These are phyloP conservation scores for Catharanthus roseus DNA, from an alignment of 257 asterid genomes.

Conservation along the genomic window DNA sequence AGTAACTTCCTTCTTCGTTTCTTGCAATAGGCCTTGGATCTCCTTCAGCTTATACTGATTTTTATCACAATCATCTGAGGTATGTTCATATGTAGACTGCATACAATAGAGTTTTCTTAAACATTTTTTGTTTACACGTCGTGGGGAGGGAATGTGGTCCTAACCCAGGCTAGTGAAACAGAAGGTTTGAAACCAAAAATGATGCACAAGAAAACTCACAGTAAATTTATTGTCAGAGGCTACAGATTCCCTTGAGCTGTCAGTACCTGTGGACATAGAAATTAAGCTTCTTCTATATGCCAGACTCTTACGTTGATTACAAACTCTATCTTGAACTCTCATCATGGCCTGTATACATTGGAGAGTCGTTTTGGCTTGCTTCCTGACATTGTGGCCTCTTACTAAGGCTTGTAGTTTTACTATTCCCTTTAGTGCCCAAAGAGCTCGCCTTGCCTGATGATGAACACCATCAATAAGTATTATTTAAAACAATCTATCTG, in stretches of 20 bases:
- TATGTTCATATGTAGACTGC: slow-evolving; percentile 34
- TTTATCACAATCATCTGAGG: slow-evolving; percentile 19
- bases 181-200: not conserved
- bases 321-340: slow-evolving; percentile 64
- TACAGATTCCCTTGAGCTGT: slow-evolving; percentile 11
- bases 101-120: slow-evolving; percentile 1
- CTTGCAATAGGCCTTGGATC: slow-evolving; percentile 31
- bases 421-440: slow-evolving; percentile 63
- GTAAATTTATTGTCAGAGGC: slow-evolving; percentile 17
- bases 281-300: slow-evolving; percentile 40
- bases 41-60: slow-evolving; percentile 27
- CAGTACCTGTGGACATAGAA: slow-evolving; percentile 17
- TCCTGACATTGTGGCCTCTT: slow-evolving; percentile 74
- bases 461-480: not conserved
- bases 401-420: slow-evolving; percentile 81
- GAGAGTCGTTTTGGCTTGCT: slow-evolving; percentile 73
- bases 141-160: too few species aligned
- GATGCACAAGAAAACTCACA: slow-evolving; percentile 27
- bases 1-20: slow-evolving; percentile 42
- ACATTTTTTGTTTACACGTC: too few species aligned
- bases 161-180: not conserved
- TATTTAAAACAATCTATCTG: not conserved
- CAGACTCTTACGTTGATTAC: slow-evolving; percentile 69
- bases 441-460: slow-evolving; percentile 88
- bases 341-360: slow-evolving; percentile 72